Percentiles rank a stretch among this genome's conserved stretches.
Conservation (phyloP, 2,329 filamentous ascomycete genomes). For the Diaporthe ampelina region DNA sequence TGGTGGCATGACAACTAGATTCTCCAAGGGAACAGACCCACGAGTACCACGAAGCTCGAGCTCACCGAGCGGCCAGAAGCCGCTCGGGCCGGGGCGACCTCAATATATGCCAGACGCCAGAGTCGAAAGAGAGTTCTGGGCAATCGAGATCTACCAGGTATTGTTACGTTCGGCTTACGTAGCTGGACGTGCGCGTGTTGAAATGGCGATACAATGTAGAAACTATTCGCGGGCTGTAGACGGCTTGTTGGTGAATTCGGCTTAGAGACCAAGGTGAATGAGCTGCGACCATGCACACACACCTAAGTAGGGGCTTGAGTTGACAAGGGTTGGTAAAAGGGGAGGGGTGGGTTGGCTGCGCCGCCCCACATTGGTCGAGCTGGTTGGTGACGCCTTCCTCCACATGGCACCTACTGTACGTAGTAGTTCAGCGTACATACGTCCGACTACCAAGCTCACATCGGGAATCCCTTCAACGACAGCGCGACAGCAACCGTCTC, state of each 20-base stretch:
- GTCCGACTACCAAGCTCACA: not conserved
- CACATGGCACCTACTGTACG: conserved; percentile 17
- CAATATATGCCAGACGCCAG: conserved; percentile 18
- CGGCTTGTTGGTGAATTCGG: not conserved
- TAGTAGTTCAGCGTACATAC: not conserved
- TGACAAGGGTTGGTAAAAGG: not conserved
- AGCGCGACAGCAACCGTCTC: not conserved
- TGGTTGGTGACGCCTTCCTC: conserved; percentile 30
- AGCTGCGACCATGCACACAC: not conserved
- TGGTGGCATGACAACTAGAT: conserved; percentile 27
- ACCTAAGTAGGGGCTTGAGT: not conserved
- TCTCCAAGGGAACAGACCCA: conserved; percentile 14
- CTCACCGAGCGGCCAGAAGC: not conserved
- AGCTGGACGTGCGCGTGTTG: not conserved
- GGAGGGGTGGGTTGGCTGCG: not conserved
- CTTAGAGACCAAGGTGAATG: not conserved
- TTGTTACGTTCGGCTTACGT: not conserved
- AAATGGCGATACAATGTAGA: not conserved
- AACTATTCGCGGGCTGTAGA: not conserved
- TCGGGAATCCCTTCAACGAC: not conserved
- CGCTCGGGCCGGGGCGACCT: conserved; percentile 19
- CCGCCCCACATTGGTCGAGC: conserved; percentile 22
- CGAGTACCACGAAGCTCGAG: conserved; percentile 3
- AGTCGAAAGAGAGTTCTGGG: conserved; percentile 19
- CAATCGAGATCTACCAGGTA: conserved; percentile 8